Evolutionary conservation across 345 rosid genomes (phyloP).

Genomic region (Bruguiera gymnorhiza): DNA sequence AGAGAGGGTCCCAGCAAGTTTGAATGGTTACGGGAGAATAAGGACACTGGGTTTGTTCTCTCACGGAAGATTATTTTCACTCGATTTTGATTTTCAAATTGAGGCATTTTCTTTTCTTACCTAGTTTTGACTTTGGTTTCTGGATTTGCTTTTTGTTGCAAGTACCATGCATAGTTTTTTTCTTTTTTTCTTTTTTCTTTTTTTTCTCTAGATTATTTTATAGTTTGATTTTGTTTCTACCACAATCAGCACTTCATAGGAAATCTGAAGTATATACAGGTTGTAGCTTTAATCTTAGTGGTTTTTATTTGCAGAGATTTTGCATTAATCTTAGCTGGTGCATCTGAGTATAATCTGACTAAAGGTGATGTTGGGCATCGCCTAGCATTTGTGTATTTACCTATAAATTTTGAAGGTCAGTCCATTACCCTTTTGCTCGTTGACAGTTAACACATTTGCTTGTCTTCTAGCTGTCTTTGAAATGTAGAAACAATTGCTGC

Average conservation of each 20-base stretch:
- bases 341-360: conserved; percentile 72
- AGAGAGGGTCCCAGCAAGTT: conserved; percentile 98
- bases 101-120: neutral
- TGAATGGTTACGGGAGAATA: conserved; percentile 79
- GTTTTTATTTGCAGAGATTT: conserved; percentile 48
- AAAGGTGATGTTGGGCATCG: conserved; percentile 80
- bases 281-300: neutral
- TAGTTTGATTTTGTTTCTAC: neutral
- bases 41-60: conserved; percentile 67
- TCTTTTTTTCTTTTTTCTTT: neutral
- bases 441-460: conserved; percentile 11
- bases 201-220: neutral
- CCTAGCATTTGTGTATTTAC: conserved; percentile 73
- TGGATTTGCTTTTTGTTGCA: neutral
- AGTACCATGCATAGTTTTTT: neutral
- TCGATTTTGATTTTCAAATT: neutral
- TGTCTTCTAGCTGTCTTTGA: neutral
- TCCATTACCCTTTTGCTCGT: conserved; percentile 18
- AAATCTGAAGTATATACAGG: too few relatives aligned
- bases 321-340: conserved; percentile 60
- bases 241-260: too few relatives aligned
- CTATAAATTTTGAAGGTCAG: conserved; percentile 90
- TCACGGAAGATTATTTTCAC: conserved; percentile 5
- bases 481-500: conserved; percentile 9
- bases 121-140: neutral